Base-by-base conservation (phyloP, 805 yeast genomes). In the Metahyphopichia silvanorum region DNA sequence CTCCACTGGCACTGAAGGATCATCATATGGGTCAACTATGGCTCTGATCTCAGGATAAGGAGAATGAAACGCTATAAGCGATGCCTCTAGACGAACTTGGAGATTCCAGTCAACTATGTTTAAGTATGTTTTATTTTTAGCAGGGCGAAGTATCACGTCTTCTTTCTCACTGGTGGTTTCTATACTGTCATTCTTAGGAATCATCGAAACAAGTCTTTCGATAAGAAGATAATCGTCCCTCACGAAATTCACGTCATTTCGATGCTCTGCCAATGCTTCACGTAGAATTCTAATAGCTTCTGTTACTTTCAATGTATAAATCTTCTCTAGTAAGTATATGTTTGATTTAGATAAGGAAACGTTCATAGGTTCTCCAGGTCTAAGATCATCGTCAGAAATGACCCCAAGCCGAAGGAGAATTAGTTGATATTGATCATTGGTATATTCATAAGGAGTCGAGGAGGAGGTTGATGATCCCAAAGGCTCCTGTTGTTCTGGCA, bases 21-120 rank as follows among this genome's bases (percentile, higher is more conserved):
- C 69, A 35, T 63, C 69, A 34, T 39, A 57, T 4, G 68, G 66
- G 28, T 63, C 67, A 2, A 66, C 58, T 14, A 63, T 60, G 3
- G 69, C 53, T 40, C 69, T 43, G 5, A 63, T 53, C 36, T 63
- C 71, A 2, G 69, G 65, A 37, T 65, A 65, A 2, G 71, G 70
- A 1, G 69, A 63, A 47, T 61, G 64, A 40, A 39, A 64, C 15
- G 56, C 60, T 25, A 66, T 53, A 32, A 66, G 44, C 1, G 60
- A 54, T 1, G 71, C 71, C 37, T 66, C 71, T 12, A 60, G 32
- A 32, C 55, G 44, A 7, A 53, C 51, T 34, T 63, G 67, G 31
- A 63, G 43, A 4, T 47, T 42, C 66, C 69, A 63, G 39, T 63
- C 66, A 4, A 44, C 37, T 5, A 53, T 40, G 18, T 43, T 39